phyloP scores from a whole-genome alignment of 2,329 filamentous ascomycete genomes.

The Trichoderma pleuroti region DNA sequence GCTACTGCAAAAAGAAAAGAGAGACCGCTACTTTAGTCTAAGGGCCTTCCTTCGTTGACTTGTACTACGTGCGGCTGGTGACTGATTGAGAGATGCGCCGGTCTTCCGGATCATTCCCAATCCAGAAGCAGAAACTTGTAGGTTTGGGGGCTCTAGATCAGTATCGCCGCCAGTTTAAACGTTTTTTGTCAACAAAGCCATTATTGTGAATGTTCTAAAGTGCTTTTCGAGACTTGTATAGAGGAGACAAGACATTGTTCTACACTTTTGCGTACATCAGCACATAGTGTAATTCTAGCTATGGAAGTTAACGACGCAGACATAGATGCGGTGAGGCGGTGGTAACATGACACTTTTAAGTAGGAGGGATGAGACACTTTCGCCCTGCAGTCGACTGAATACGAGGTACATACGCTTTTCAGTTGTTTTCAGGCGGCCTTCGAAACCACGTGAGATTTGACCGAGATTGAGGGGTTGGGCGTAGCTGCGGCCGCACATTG shows the following conservation, averaged over 20 bases:
- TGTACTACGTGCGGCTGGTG: background rate
- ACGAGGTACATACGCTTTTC: background rate
- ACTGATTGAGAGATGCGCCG: background rate
- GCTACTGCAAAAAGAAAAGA: background rate
- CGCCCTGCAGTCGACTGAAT: background rate
- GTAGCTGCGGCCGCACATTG: background rate
- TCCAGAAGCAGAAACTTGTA: background rate
- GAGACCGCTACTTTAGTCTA: background rate
- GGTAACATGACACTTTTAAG: background rate
- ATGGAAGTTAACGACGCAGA: background rate
- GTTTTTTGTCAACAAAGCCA: background rate
- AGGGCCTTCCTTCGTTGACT: background rate
- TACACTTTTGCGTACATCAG: background rate
- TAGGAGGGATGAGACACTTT: background rate
- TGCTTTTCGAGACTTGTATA: background rate
- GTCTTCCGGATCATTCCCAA: background rate
- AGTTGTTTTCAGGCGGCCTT: background rate
- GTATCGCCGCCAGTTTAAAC: background rate
- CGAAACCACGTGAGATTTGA: background rate
- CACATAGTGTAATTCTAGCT: background rate
- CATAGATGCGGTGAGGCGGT: background rate
- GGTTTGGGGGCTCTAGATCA: background rate
- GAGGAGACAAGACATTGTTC: background rate
- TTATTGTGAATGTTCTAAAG: background rate
- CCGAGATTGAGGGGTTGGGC: background rate